Conservation (phyloP, 306 rosid genomes). For the Quillaja saponaria region DNA sequence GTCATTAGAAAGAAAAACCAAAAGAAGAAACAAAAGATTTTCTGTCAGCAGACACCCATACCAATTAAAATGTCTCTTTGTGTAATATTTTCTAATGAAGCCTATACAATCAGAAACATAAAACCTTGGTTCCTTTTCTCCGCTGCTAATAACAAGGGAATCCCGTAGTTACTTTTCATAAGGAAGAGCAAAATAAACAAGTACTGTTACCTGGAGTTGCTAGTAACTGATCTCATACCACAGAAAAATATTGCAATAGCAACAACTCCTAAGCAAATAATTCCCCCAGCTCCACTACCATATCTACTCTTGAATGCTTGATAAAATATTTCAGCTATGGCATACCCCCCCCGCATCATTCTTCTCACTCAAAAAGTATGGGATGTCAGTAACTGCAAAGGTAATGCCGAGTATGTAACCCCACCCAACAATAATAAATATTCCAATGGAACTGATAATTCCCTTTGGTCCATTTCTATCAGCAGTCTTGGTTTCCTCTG, state of each 20-base stretch:
- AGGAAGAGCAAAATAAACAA: not conserved
- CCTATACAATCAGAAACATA: not conserved
- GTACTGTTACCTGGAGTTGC: constrained; percentile 81
- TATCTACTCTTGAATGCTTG: constrained; percentile 80
- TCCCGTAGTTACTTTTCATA: not conserved
- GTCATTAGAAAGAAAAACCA: not conserved
- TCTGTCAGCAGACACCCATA: not conserved
- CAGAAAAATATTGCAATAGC: constrained; percentile 92
- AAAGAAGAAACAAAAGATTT: not conserved
- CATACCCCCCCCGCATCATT: constrained; percentile 96
- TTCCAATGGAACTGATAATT: constrained; percentile 88
- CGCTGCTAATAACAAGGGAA: not conserved
- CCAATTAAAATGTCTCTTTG: not conserved
- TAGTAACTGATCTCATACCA: constrained; percentile 96
- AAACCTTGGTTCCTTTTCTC: not conserved
- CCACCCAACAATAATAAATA: constrained; percentile 88
- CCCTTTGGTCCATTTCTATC: constrained; percentile 94
- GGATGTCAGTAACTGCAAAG: constrained; percentile 75
- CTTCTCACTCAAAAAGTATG: constrained; percentile 64
- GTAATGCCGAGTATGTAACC: constrained; percentile 88
- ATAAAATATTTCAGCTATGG: constrained; percentile 93
- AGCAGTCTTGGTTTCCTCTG: constrained; percentile 93
- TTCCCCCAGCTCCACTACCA: constrained; percentile 92
- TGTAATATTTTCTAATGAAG: not conserved
- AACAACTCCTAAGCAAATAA: constrained; percentile 79